These are phyloP conservation scores for Mycoemilia scoparia DNA, from an alignment of 192 early-diverging fungal genomes.

Conservation along the genomic window DNA sequence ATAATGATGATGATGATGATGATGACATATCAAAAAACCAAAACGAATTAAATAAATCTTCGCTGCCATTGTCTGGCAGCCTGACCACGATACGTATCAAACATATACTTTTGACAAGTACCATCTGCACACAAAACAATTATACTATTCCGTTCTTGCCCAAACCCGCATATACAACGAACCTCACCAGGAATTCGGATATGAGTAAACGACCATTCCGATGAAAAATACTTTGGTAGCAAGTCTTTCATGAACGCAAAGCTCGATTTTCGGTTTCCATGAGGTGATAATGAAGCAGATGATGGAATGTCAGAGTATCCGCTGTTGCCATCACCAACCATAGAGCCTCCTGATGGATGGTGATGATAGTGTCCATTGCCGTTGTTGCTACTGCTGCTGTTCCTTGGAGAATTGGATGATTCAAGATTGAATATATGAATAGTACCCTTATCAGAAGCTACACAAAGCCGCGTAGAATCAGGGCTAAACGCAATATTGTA, in stretches of 20 bases:
- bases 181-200: slow-evolving; percentile 57
- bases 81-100: slow-evolving; percentile 43
- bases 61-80: slow-evolving; percentile 30
- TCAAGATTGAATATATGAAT: slow-evolving; percentile 85
- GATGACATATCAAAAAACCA: slow-evolving; percentile 39
- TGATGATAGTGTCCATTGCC: slow-evolving; percentile 6
- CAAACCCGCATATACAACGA: slow-evolving; percentile 70
- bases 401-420: slow-evolving; percentile 5
- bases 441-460: slow-evolving; percentile 81
- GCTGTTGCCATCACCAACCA: too few species aligned
- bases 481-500: slow-evolving; percentile 76
- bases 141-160: slow-evolving; percentile 52
- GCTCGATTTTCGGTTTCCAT: slow-evolving; percentile 36
- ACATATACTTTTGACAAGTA: slow-evolving; percentile 65
- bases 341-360: slow-evolving; percentile 8
- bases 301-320: not conserved
- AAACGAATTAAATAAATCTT: slow-evolving; percentile 16
- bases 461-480: slow-evolving; percentile 57
- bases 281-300: slow-evolving; percentile 1
- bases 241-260: slow-evolving; percentile 60
- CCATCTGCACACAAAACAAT: slow-evolving; percentile 77
- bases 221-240: slow-evolving; percentile 88
- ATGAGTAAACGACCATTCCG: slow-evolving; percentile 84
- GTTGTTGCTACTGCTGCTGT: slow-evolving; percentile 6
- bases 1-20: slow-evolving; percentile 56